Evolutionary conservation across 2,329 filamentous ascomycete genomes (phyloP).

Genomic region (Helicocarpus griseus): DNA sequence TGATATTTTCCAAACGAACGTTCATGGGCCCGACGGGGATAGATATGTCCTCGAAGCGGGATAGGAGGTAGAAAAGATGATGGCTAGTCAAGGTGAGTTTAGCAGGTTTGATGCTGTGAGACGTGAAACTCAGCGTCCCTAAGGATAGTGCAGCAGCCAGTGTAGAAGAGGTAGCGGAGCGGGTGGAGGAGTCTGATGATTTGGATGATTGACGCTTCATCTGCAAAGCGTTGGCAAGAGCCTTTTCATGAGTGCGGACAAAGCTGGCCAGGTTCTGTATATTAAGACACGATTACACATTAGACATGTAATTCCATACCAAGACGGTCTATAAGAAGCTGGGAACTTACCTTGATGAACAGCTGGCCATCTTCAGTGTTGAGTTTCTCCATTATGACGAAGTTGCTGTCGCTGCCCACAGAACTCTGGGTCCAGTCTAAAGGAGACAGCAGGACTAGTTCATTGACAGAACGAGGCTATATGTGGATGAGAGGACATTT

Average conservation of each 20-base stretch:
- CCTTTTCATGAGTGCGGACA: conserved; percentile 94
- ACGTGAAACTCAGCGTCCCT: conserved; percentile 74
- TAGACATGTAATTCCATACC: neutral
- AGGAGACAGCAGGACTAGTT: neutral
- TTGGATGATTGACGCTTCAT: conserved; percentile 61
- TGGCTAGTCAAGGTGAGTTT: conserved; percentile 91
- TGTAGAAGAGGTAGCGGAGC: conserved; percentile 59
- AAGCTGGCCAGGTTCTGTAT: conserved; percentile 83
- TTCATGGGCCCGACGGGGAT: conserved; percentile 95
- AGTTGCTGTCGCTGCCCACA: conserved; percentile 18
- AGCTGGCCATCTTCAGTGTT: conserved; percentile 42
- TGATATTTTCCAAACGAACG: conserved; percentile 85
- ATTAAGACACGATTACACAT: neutral
- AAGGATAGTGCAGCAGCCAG: conserved; percentile 81
- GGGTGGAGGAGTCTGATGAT: conserved; percentile 56
- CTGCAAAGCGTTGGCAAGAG: conserved; percentile 88
- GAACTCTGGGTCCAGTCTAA: conserved; percentile 19
- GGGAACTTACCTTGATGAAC: conserved; percentile 34
- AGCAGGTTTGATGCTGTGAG: conserved; percentile 74
- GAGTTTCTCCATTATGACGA: conserved; percentile 37
- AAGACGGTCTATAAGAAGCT: neutral
- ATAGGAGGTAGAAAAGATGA: conserved; percentile 92
- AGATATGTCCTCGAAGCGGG: conserved; percentile 83
- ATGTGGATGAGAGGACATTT: conserved; percentile 5
- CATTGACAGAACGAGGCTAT: conserved; percentile 1